Evolutionary conservation across 2,329 filamentous ascomycete species (phyloP), one percentile per base, ranked within the genome.

Genomic region (Blastomyces percursus): DNA sequence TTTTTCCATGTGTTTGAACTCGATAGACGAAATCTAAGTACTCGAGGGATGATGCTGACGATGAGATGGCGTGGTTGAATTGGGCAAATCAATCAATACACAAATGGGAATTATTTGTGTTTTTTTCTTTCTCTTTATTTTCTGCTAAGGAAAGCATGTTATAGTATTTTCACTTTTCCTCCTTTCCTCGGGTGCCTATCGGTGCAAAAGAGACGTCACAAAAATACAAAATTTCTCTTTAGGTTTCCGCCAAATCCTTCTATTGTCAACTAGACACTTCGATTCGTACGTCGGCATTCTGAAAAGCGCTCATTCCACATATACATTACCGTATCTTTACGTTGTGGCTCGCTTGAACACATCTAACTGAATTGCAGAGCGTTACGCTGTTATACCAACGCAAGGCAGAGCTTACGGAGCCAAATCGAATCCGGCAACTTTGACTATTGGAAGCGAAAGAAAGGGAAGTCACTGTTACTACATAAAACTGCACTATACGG

Each of bases 1-100:
- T 59, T 59, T 59, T 59, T 59, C 56, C 56, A 46, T 59, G 56
- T 59, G 56, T 59, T 46, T 46, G 56, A 59, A 59, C 56, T 59
- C 56, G 56, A 59, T 59, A 59, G 38, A 46, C 56, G 56, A 48
- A 27, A 32, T 32, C 38, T 24, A 27, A 59, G 30, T 59, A 59
- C 19, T 59, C 56, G 56, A 59, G 56, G 56, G 56, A 59, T 40
- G 24, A 59, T 46, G 42, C 38, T 46, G 38, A 46, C 6, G 57
- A 60, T 60, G 46, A 60, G 59, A 51, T 35, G 59, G 59, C 27
- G 59, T 35, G 57, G 38, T n/a, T 24, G 40, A 24, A 21, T 46
- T 60, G 46, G 40, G 42, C 46, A 48, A 48, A 51, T 40, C 46
- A 52, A 50, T 38, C 59, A 60, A 60, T 52, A 51, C 44, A 60